Percentiles rank a stretch among this genome's conserved stretches.
Evolutionary conservation across 805 yeast genomes (phyloP).

Genomic region (Lipomyces starkeyi): DNA sequence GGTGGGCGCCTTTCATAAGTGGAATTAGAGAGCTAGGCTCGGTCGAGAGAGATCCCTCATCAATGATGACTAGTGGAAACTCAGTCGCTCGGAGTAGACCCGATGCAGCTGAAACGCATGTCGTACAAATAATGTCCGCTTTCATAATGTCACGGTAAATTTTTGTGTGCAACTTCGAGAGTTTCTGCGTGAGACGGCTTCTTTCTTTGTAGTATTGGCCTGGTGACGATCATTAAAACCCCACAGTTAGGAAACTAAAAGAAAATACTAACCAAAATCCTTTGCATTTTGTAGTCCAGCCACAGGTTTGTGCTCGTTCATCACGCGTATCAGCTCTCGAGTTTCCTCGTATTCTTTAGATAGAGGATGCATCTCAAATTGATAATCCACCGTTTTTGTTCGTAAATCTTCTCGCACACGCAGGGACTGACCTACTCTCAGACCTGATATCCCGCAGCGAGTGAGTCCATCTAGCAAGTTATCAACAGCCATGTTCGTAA

Average conservation of each 20-base stretch:
- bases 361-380: not conserved
- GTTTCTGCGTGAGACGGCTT: not conserved
- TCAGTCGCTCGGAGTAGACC: constrained; percentile 64
- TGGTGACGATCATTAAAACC: not conserved
- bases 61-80: constrained; percentile 92
- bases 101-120: constrained; percentile 89
- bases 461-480: constrained; percentile 2
- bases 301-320: not conserved
- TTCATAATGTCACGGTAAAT: constrained; percentile 72
- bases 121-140: constrained; percentile 89
- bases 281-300: not conserved
- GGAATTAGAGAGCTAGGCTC: constrained; percentile 91
- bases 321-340: not conserved
- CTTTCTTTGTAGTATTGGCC: not conserved
- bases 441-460: not conserved
- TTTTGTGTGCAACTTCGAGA: constrained; percentile 43
- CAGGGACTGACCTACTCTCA: constrained; percentile 1
- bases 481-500: constrained; percentile 5
- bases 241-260: not conserved
- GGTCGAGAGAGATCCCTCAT: constrained; percentile 97
- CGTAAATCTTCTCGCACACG: constrained; percentile 1
- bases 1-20: constrained; percentile 82
- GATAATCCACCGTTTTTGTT: not conserved
- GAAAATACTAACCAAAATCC: not conserved
- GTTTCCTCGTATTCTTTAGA: not conserved